Base-by-base conservation (phyloP, 306 rosid species). In the Citrullus mucosospermus region DNA sequence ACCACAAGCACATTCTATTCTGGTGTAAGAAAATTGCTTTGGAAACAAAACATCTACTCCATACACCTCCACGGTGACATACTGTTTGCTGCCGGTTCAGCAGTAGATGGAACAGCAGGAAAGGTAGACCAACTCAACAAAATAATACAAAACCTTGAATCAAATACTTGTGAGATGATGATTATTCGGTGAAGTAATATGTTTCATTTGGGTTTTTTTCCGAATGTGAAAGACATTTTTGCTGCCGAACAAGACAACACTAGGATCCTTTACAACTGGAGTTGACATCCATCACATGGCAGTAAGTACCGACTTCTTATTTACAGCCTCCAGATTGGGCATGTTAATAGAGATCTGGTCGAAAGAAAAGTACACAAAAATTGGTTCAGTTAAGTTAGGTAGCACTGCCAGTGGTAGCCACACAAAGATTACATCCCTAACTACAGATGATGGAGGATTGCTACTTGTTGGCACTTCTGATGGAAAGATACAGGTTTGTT, bases 401-500 rank as follows among this genome's bases (percentile, higher is more conserved):
- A 46, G 76, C 13, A 44, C 2, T n/a, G 85, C 17, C 16, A 30
- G 84, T n/a, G 84, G 84, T 17, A 95, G 89, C 75, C 84, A 92
- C 71, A 78, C 96, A 54, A 94, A 90, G 81, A 86, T 92, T 41
- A 92, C 97, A 10, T 92, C 96, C 10, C 83, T 94, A 36, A 81
- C 83, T 4, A 81, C 92, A 18, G 95, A 87, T 68, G 43, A 87
- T 66, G 97, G 91, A 14, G 82, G 81, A 65, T 83, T 89, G 87
- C 88, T 94, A 28, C 85, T 88, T 75, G 95, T 88, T 46, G 98
- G 91, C 79, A 90, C 90, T 62, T 87, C 97, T 10, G 95, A 90
- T 58, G 96, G 96, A 70, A 94, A 87, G 82, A 94, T 94, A 71
- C 93, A 94, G 96, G 98, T 92, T 66, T 67, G 81, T 59, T 16